phyloP scores from a whole-genome alignment of 2,329 filamentous ascomycete genomes.

The Colletotrichum chlorophyti region DNA sequence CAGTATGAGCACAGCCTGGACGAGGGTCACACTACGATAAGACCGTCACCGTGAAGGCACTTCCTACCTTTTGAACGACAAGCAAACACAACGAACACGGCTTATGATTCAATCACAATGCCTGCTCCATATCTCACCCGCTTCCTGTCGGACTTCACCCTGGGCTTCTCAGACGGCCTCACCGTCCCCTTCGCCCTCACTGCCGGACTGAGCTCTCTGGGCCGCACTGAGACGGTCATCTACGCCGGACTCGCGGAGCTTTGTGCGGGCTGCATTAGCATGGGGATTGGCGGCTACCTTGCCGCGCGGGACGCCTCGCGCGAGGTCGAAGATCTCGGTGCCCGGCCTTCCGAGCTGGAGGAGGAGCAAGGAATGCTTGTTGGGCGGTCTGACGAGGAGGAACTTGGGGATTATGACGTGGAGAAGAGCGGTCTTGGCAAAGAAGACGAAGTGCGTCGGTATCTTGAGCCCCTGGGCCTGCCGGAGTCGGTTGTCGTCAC shows the following conservation, averaged over 20 bases:
- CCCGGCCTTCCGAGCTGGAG: slow-evolving; percentile 29
- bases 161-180: slow-evolving; percentile 76
- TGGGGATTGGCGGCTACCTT: slow-evolving; percentile 76
- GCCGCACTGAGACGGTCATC: slow-evolving; percentile 67
- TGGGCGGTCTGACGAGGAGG: slow-evolving; percentile 7
- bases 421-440: slow-evolving; percentile 12
- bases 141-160: slow-evolving; percentile 70
- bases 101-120: background rate
- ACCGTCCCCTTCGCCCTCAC: slow-evolving; percentile 79
- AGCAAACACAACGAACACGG: background rate
- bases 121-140: slow-evolving; percentile 38
- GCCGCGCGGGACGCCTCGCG: slow-evolving; percentile 55
- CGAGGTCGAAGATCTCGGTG: background rate
- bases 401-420: background rate
- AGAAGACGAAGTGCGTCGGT: slow-evolving; percentile 35
- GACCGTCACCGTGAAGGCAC: background rate
- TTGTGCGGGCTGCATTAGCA: slow-evolving; percentile 74
- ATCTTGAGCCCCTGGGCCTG: slow-evolving; percentile 41
- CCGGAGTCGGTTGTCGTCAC: slow-evolving; percentile 29
- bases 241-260: slow-evolving; percentile 74
- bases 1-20: too few relatives aligned
- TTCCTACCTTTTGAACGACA: background rate
- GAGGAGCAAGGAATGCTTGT: slow-evolving; percentile 36
- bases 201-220: slow-evolving; percentile 69
- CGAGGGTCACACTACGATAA: too few relatives aligned